phyloP scores from a whole-genome alignment of 345 rosid genomes.

The Citrus glauca region DNA sequence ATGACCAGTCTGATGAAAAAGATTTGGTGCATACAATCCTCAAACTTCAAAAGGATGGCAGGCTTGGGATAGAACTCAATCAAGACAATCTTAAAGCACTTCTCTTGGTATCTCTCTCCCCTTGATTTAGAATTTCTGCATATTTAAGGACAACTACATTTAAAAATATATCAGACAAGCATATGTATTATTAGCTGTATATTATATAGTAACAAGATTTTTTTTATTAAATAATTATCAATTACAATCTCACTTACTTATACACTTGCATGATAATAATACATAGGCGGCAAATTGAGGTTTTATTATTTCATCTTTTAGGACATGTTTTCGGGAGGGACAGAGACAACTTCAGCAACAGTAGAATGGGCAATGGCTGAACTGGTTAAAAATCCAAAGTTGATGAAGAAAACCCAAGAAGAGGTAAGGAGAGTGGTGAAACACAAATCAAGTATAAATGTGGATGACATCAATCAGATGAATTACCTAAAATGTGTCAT shows the following conservation, averaged over 20 bases:
- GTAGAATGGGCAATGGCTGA: constrained; percentile 15
- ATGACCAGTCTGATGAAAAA: constrained; percentile 8
- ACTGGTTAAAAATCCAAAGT: not conserved
- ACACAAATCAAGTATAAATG: not conserved
- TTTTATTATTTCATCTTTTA: not conserved
- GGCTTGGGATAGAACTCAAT: constrained; percentile 10
- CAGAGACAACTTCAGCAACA: not conserved
- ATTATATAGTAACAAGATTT: too few relatives aligned
- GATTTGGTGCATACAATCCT: constrained; percentile 24
- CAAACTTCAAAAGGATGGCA: constrained; percentile 19
- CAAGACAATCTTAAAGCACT: constrained; percentile 28
- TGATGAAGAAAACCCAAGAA: constrained; percentile 4
- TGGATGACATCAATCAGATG: not conserved
- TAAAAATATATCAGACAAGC: too few relatives aligned
- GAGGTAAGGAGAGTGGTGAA: not conserved
- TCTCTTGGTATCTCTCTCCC: constrained; percentile 17
- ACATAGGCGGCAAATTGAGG: not conserved
- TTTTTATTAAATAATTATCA: not conserved
- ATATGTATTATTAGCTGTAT: too few relatives aligned
- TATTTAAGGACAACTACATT: too few relatives aligned
- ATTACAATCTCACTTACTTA: not conserved
- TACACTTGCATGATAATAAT: too few relatives aligned
- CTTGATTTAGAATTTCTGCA: too few relatives aligned
- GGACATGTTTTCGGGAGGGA: constrained; percentile 15
- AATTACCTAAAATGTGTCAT: constrained; percentile 2